Percentiles rank a stretch among this genome's conserved stretches.
Conservation (phyloP, 192 early-diverging fungal species). For the Dimargaris cristalligena region DNA sequence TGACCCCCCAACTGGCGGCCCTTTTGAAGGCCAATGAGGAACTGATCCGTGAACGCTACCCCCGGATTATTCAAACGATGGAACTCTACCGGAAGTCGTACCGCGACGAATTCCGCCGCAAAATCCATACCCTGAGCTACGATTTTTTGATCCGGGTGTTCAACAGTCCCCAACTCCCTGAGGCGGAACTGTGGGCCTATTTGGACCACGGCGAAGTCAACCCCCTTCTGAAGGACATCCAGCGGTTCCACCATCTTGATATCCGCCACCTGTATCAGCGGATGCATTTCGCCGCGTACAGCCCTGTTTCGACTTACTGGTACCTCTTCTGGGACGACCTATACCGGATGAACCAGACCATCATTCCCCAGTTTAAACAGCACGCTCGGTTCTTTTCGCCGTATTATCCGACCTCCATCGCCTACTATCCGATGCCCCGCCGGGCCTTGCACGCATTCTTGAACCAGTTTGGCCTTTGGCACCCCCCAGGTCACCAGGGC, state of each 20-base stretch:
- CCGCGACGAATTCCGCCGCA: constrained; percentile 29
- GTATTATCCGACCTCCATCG: constrained; percentile 37
- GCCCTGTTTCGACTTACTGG: constrained; percentile 20
- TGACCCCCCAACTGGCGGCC: constrained; percentile 30
- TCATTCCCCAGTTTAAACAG: constrained; percentile 23
- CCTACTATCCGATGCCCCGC: constrained; percentile 38
- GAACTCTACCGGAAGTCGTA: constrained; percentile 26
- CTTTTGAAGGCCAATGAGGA: constrained; percentile 38
- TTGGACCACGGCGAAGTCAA: constrained; percentile 22
- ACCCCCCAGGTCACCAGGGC: constrained; percentile 22
- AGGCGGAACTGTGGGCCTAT: constrained; percentile 16
- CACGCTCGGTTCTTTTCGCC: constrained; percentile 39
- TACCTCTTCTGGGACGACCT: constrained; percentile 55
- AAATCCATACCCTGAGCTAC: constrained; percentile 29
- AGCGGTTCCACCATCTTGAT: constrained; percentile 11
- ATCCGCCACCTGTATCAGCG: constrained; percentile 25
- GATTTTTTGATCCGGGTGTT: constrained; percentile 29
- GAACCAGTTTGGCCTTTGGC: constrained; percentile 28
- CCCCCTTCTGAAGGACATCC: constrained; percentile 14
- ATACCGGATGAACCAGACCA: constrained; percentile 33
- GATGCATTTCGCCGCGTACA: constrained; percentile 19
- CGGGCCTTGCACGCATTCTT: constrained; percentile 36
- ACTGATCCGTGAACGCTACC: constrained; percentile 26
- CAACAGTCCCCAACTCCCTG: constrained; percentile 22
- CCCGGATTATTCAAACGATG: constrained; percentile 21